Percentiles rank a stretch among this genome's conserved stretches.
phyloP scores from a whole-genome alignment of 345 rosid species.

The Gossypium mustelinum region DNA sequence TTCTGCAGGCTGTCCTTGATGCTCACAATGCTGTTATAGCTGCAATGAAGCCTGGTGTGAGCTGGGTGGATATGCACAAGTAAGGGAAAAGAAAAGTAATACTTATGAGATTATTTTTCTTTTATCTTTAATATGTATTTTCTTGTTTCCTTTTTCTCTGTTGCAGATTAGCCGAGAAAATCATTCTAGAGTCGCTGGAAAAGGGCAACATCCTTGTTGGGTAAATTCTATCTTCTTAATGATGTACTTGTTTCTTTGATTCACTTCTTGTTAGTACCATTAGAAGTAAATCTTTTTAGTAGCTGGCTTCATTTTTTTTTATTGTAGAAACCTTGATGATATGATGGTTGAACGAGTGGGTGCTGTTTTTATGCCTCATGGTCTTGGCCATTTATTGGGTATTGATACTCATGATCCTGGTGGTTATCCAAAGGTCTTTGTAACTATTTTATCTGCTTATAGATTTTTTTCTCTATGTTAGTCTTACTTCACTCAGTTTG shows the following conservation, averaged over 20 bases:
- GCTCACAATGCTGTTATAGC: conserved; percentile 84
- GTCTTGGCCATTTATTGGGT: conserved; percentile 89
- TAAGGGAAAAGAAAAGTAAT: conserved; percentile 32
- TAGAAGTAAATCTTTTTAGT: conserved; percentile 3
- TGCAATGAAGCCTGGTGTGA: conserved; percentile 78
- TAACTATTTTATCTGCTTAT: conserved; percentile 6
- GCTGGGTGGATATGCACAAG: conserved; percentile 96
- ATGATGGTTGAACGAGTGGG: conserved; percentile 81
- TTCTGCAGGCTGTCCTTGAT: conserved; percentile 68
- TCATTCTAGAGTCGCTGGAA: conserved; percentile 63
- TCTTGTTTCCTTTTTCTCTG: conserved; percentile 18
- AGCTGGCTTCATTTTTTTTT: conserved; percentile 13
- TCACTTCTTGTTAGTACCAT: conserved; percentile 7
- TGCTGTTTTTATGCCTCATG: conserved; percentile 96
- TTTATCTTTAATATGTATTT: not conserved
- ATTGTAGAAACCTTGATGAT: conserved; percentile 57
- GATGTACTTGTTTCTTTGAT: not conserved
- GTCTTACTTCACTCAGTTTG: not conserved
- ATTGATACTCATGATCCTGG: conserved; percentile 95
- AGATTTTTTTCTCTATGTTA: not conserved
- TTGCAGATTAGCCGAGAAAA: conserved; percentile 73
- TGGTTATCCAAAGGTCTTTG: conserved; percentile 64
- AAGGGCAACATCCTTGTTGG: conserved; percentile 61
- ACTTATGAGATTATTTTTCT: not conserved
- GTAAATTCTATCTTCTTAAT: conserved; percentile 32